Base-by-base conservation (phyloP, 345 rosid species). In the Brassica juncea region DNA sequence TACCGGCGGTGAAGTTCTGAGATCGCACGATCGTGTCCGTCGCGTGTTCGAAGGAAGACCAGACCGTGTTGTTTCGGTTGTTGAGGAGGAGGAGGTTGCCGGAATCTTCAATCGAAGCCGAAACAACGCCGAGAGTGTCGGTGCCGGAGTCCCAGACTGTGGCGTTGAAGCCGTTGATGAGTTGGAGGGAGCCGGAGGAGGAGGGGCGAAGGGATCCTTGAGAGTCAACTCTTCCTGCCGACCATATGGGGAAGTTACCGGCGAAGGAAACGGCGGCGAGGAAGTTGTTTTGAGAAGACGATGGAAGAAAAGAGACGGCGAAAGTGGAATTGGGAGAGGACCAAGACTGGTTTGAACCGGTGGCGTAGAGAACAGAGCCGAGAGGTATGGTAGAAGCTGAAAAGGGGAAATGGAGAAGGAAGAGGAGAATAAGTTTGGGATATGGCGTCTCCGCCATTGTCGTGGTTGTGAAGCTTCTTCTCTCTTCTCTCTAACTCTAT, bases 11-110 rank as follows among this genome's bases (percentile, higher is more conserved):
- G 69, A 90, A 85, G 77, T 81, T 87, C 82, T 92, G 97, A 60
- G 73, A 66, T 12, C 87, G 94, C 16, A 90, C 83, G 57, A 90
- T 21, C 1, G 90, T 86, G 32, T 88, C 86, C 2, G 88, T 83
- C 2, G 95, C 90, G 67, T 86, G 21, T 4, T 82, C 78, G 76
- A 92, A 92, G 57, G 88, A 83, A 14, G 95, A 90, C 97, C 97
- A 92, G 31, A 87, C 82, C 0, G 82, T 4, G 14, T 49, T 61
- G 62, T 52, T 73, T 5, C 69, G 69, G 10, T 82, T 84, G 2
- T 77, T 66, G 15, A 86, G 80, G 37, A 92, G 86, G 8, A n/a
- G 39, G n/a, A 90, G 77, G 76, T 84, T 81, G 37, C 97, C 94
- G 32, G 78, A 82, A 70, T 89, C 94, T 66, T 87, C 83, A 55